Evolutionary conservation across 2,329 filamentous ascomycete species (phyloP).

Genomic region (Nemania abortiva): DNA sequence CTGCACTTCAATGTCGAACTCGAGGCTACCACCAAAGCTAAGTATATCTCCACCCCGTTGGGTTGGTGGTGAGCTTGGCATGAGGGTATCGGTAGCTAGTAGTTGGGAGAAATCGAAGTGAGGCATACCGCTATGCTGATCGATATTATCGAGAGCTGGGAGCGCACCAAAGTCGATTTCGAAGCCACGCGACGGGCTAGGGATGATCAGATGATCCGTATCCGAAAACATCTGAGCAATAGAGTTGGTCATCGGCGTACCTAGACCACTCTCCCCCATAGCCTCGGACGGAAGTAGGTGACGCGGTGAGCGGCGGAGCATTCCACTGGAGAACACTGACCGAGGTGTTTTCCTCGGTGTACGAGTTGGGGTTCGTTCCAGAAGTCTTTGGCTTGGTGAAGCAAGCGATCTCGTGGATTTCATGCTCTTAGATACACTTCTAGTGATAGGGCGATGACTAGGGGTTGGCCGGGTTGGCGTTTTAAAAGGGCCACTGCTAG

Average conservation of each 20-base stretch:
- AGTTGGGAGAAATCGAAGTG: constrained; percentile 62
- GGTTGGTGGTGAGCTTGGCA: constrained; percentile 63
- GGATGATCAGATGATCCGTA: constrained; percentile 59
- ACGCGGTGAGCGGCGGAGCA: constrained; percentile 55
- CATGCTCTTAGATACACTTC: constrained; percentile 69
- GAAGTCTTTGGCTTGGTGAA: constrained; percentile 59
- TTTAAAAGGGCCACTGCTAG: constrained; percentile 64
- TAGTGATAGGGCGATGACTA: constrained; percentile 70
- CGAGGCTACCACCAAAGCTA: constrained; percentile 42
- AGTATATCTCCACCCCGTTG: constrained; percentile 43
- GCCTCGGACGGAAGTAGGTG: constrained; percentile 45
- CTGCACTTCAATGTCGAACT: constrained; percentile 31
- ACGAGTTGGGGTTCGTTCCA: constrained; percentile 64
- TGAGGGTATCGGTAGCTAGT: constrained; percentile 60
- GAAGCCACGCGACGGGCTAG: constrained; percentile 53
- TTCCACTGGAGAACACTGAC: constrained; percentile 39
- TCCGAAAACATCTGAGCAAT: constrained; percentile 74
- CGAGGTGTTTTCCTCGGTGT: constrained; percentile 57
- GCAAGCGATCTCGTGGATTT: constrained; percentile 59
- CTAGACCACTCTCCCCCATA: constrained; percentile 37
- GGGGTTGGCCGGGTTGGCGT: constrained; percentile 73
- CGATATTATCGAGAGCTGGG: constrained; percentile 54
- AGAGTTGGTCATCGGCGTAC: constrained; percentile 51
- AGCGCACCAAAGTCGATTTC: constrained; percentile 60
- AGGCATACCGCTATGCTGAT: constrained; percentile 35